phyloP scores from a whole-genome alignment of 1,139 yeast species.

The Zhuliangozyma parablackwelliae region DNA sequence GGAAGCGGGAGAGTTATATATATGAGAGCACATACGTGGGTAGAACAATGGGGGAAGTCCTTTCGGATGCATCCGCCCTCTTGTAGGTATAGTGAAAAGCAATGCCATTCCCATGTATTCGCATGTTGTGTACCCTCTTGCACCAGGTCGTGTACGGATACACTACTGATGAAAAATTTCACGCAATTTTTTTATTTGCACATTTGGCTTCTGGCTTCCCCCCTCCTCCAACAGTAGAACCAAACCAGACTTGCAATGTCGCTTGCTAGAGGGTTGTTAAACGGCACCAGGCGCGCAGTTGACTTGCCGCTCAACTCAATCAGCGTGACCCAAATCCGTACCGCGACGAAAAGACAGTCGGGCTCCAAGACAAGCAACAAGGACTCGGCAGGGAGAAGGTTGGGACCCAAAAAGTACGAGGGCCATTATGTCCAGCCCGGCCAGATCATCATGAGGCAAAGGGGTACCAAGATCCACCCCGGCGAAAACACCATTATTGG shows the following conservation, averaged over 20 bases:
- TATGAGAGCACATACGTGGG: too few relatives aligned
- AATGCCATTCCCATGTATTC: too few relatives aligned
- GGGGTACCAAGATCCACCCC: constrained; percentile 95
- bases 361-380: constrained; percentile 91
- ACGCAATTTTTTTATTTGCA: too few relatives aligned
- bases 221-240: background rate
- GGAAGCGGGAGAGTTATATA: too few relatives aligned
- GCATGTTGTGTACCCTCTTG: too few relatives aligned
- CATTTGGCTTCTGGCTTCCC: background rate
- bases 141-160: too few relatives aligned
- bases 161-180: too few relatives aligned
- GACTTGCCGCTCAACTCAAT: constrained; percentile 3
- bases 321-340: constrained; percentile 53
- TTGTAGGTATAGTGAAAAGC: too few relatives aligned
- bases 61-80: too few relatives aligned
- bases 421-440: constrained; percentile 67
- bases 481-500: constrained; percentile 93
- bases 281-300: constrained; percentile 2
- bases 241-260: constrained; percentile 4
- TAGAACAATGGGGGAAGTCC: too few relatives aligned
- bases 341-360: constrained; percentile 89
- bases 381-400: constrained; percentile 92
- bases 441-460: constrained; percentile 88
- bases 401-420: constrained; percentile 87
- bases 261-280: constrained; percentile 3